These are phyloP conservation scores for Chaetothyriales sp. DNA, from an alignment of 2,329 filamentous ascomycete genomes.

Conservation along the genomic window DNA sequence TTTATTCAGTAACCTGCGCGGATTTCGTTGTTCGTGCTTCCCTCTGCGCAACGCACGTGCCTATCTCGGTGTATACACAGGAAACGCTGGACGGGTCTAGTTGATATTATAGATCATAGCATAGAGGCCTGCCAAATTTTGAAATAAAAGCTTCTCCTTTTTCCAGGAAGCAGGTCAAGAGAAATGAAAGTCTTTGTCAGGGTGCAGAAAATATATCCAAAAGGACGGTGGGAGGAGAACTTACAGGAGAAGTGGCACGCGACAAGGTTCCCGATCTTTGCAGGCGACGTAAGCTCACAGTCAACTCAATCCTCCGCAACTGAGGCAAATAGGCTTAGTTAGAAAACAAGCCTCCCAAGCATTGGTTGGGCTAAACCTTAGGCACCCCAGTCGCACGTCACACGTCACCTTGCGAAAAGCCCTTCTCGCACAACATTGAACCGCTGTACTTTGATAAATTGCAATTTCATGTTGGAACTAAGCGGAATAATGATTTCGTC, in stretches of 20 bases:
- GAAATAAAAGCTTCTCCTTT: not conserved
- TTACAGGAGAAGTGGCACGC: not conserved
- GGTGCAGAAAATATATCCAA: not conserved
- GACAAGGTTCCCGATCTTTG: not conserved
- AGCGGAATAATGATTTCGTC: too few relatives aligned
- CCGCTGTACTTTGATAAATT: too few relatives aligned
- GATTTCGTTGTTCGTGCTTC: not conserved
- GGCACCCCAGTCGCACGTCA: too few relatives aligned
- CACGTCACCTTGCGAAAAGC: too few relatives aligned
- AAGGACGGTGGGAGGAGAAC: not conserved
- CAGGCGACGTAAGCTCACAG: not conserved
- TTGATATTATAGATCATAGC: too few relatives aligned
- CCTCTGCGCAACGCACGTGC: not conserved
- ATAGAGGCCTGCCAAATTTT: not conserved
- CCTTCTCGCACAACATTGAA: too few relatives aligned
- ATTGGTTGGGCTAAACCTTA: not conserved
- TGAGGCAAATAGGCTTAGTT: not conserved
- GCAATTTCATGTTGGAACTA: too few relatives aligned
- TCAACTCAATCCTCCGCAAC: not conserved
- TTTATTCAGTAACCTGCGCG: not conserved
- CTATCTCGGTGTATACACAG: too few relatives aligned
- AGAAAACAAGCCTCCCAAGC: not conserved
- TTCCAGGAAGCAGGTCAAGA: not conserved
- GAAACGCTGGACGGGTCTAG: too few relatives aligned
- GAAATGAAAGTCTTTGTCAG: not conserved